A percentile compares a stretch with the other conserved stretches of the same genome.
phyloP scores from a whole-genome alignment of 495 filamentous ascomycete species.

The Xylaria cubensis region DNA sequence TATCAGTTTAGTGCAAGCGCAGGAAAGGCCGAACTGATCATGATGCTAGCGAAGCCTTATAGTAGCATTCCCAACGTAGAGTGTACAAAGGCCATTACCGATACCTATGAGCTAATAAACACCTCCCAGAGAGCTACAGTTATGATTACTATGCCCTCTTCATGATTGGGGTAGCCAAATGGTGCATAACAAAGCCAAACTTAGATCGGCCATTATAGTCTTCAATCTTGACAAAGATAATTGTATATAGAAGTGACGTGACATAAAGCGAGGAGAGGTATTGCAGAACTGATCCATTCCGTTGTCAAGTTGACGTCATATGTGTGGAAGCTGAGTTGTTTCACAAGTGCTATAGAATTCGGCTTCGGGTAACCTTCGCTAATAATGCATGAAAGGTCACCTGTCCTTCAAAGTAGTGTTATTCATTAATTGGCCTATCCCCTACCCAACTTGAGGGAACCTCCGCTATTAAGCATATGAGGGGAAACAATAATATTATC shows the following conservation, averaged over 20 bases:
- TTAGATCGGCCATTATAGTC: no score
- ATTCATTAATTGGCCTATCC: not conserved
- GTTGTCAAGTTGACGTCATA: not conserved
- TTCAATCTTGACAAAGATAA: no score
- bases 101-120: not conserved
- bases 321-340: not conserved
- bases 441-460: not conserved
- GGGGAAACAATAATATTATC: not conserved
- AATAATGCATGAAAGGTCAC: not conserved
- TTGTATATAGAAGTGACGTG: not conserved
- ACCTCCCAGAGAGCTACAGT: no score
- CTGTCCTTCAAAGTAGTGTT: not conserved
- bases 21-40: not conserved
- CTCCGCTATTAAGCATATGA: not conserved
- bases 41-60: not conserved
- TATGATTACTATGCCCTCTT: not conserved
- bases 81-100: not conserved
- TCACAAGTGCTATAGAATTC: not conserved
- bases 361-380: not conserved
- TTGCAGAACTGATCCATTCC: not conserved
- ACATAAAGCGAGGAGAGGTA: not conserved
- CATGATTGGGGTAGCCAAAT: no score
- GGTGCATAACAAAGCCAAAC: no score
- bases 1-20: not conserved
- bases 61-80: not conserved